Percentiles rank a stretch among this genome's conserved stretches.
phyloP scores from a whole-genome alignment of 768 basidiomycete genomes.

The Dendrothele bispora region DNA sequence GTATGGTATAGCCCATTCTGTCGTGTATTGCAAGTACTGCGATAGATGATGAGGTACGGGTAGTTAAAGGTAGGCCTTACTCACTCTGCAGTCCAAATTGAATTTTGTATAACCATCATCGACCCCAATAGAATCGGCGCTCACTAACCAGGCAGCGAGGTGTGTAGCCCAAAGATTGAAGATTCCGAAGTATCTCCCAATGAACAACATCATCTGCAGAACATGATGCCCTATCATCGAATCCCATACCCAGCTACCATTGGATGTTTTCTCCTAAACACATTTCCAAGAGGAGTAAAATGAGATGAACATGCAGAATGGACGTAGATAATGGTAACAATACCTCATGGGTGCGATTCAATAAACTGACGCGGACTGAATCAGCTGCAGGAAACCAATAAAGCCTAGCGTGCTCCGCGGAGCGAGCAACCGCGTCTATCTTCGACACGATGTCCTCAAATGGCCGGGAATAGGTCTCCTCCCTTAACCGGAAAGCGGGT shows the following conservation, averaged over 20 bases:
- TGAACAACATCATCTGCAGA: conserved; percentile 80
- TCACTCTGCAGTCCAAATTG: conserved; percentile 90
- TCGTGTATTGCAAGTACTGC: conserved; percentile 90
- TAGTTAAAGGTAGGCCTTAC: conserved; percentile 26
- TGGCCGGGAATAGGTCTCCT: conserved; percentile 57
- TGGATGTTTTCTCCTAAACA: conserved; percentile 54
- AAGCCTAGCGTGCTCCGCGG: conserved; percentile 87
- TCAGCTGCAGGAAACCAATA: conserved; percentile 94
- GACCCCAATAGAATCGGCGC: conserved; percentile 53
- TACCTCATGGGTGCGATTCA: conserved; percentile 80
- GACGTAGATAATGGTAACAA: conserved; percentile 21
- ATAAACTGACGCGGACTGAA: conserved; percentile 66
- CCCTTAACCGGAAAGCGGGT: conserved; percentile 77
- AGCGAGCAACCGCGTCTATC: conserved; percentile 53
- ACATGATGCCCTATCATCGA: conserved; percentile 76
- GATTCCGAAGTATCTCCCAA: conserved; percentile 62
- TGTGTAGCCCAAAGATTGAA: conserved; percentile 66
- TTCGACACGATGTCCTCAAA: conserved; percentile 64
- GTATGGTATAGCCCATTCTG: conserved; percentile 92
- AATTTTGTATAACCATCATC: conserved; percentile 84
- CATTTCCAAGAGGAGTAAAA: conserved; percentile 6
- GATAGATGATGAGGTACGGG: conserved; percentile 10
- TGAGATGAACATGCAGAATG: conserved; percentile 8
- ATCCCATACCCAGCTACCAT: conserved; percentile 67
- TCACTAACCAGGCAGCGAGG: conserved; percentile 69